Percentiles rank a stretch among this genome's conserved stretches.
Conservation (phyloP, 2,329 filamentous ascomycete genomes). For the Cercospora sp. region DNA sequence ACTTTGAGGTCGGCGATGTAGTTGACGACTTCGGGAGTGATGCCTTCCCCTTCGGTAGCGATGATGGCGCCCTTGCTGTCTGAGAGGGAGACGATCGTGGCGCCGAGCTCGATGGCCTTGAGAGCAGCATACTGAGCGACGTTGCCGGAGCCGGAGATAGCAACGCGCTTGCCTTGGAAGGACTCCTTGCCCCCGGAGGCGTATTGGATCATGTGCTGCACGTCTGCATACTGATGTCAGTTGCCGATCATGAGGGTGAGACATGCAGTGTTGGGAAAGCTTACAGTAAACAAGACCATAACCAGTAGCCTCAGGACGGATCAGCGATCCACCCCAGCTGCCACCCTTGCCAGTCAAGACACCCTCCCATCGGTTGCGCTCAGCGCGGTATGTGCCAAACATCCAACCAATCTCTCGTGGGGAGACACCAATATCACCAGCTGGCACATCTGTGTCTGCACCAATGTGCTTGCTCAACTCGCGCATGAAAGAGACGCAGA, state of each 20-base stretch:
- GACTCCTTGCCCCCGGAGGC: slow-evolving; percentile 74
- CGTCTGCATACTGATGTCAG: slow-evolving; percentile 53
- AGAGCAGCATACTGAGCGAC: slow-evolving; percentile 97
- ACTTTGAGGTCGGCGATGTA: slow-evolving; percentile 84
- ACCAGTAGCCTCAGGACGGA: slow-evolving; percentile 94
- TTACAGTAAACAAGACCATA: slow-evolving; percentile 87
- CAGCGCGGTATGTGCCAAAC: slow-evolving; percentile 89
- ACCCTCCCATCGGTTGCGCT: slow-evolving; percentile 90
- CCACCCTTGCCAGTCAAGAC: slow-evolving; percentile 94
- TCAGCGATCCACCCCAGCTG: slow-evolving; percentile 88
- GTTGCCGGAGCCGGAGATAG: slow-evolving; percentile 95
- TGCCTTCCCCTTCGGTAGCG: slow-evolving; percentile 66
- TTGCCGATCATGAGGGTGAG: neutral
- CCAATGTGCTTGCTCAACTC: slow-evolving; percentile 96
- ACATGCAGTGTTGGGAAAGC: slow-evolving; percentile 30
- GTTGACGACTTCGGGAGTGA: slow-evolving; percentile 77
- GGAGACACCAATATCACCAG: slow-evolving; percentile 93
- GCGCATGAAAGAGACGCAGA: slow-evolving; percentile 95
- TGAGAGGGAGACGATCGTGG: slow-evolving; percentile 86
- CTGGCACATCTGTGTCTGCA: slow-evolving; percentile 91
- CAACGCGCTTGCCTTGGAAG: slow-evolving; percentile 88
- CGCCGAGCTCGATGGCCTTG: slow-evolving; percentile 94
- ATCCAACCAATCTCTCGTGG: slow-evolving; percentile 91
- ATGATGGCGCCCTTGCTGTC: slow-evolving; percentile 87
- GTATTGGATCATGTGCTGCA: slow-evolving; percentile 91